A percentile compares a stretch with the other conserved stretches of the same genome.
Conservation (phyloP, 1,139 yeast genomes). For the Groenewaldozyma sp. region DNA sequence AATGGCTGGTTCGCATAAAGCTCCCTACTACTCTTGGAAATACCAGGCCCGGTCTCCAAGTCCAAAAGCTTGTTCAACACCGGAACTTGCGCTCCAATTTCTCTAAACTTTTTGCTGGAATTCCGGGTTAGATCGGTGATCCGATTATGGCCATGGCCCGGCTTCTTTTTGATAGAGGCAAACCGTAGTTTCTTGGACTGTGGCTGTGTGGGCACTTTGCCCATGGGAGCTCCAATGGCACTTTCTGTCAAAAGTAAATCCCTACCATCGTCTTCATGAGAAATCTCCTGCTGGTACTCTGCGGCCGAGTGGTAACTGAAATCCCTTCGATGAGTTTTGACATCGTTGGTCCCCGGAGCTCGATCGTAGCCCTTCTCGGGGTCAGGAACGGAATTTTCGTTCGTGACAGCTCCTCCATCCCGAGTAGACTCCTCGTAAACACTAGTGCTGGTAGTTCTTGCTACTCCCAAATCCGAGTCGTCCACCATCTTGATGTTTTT, state of each 20-base stretch:
- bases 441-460: no score
- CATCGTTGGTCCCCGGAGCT: no score
- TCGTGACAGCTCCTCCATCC: no score
- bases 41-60: slow-evolving; percentile 8
- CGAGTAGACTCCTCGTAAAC: no score
- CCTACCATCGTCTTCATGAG: slow-evolving; percentile 2
- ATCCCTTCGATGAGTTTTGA: neutral
- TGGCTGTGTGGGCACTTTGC: neutral
- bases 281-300: neutral
- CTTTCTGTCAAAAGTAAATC: neutral
- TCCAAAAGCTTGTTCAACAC: slow-evolving; percentile 16
- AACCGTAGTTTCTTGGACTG: slow-evolving; percentile 13
- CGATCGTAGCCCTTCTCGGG: no score
- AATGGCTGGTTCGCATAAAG: slow-evolving; percentile 45
- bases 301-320: slow-evolving; percentile 2
- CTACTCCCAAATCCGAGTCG: no score
- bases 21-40: slow-evolving; percentile 12
- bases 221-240: neutral
- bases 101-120: slow-evolving; percentile 13
- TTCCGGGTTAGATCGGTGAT: slow-evolving; percentile 10
- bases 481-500: no score
- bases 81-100: slow-evolving; percentile 8
- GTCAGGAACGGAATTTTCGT: no score
- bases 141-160: slow-evolving; percentile 3
- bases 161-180: slow-evolving; percentile 10